Percentiles rank a stretch among this genome's conserved stretches.
Evolutionary conservation across 495 filamentous ascomycete species (phyloP).

Genomic region (Aspergillus olivimuriae): DNA sequence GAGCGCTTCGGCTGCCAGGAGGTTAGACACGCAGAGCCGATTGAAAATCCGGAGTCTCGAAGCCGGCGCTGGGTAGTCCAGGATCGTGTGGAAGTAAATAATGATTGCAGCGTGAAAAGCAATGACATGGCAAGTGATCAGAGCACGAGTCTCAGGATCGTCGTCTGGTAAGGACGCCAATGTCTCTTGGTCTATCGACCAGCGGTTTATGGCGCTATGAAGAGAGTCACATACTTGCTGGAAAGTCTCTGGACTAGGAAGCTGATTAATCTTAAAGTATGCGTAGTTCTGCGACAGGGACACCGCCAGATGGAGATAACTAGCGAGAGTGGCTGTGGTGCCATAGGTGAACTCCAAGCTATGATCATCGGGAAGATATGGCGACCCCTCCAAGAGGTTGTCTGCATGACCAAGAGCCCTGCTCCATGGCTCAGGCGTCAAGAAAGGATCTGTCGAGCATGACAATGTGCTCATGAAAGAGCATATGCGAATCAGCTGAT

Average conservation of each 20-base stretch:
- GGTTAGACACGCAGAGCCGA: conserved; percentile 3
- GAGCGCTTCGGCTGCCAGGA: conserved; percentile 2
- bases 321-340: conserved; percentile 3
- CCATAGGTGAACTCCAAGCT: conserved; percentile 4
- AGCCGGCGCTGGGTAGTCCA: neutral
- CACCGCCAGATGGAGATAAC: conserved; percentile 1
- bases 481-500: neutral
- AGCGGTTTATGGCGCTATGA: neutral
- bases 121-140: conserved; percentile 6
- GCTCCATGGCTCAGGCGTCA: neutral
- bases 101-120: conserved; percentile 6
- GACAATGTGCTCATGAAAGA: conserved; percentile 4
- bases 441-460: neutral
- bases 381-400: neutral
- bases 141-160: conserved; percentile 3
- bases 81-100: conserved; percentile 4
- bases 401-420: neutral
- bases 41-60: neutral
- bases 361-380: neutral
- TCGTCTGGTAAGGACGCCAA: neutral
- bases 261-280: neutral
- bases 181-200: conserved; percentile 1
- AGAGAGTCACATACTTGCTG: neutral
- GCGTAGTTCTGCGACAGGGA: neutral
- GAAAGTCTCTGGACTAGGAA: neutral